A percentile compares a stretch with the other conserved stretches of the same genome.
Evolutionary conservation across 257 asterid genomes (phyloP).

Genomic region (Catharanthus roseus): DNA sequence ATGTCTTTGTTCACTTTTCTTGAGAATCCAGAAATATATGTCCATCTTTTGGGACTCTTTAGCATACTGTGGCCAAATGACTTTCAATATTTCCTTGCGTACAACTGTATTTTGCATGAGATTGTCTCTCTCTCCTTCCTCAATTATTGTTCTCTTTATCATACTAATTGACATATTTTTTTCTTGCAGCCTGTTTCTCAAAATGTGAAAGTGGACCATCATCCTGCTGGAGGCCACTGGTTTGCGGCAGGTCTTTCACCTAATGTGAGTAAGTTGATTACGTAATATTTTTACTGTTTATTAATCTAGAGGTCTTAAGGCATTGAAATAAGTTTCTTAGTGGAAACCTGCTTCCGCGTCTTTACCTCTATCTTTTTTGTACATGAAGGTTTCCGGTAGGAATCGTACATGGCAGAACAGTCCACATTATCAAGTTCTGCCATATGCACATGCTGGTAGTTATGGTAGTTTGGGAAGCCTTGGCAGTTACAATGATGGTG

Average conservation of each 20-base stretch:
- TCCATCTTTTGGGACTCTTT: background rate
- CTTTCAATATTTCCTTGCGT: background rate
- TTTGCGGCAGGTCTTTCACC: constrained; percentile 99
- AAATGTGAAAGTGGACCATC: constrained; percentile 82
- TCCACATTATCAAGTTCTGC: constrained; percentile 71
- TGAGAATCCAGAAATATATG: background rate
- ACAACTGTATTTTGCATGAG: background rate
- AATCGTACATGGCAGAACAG: constrained; percentile 66
- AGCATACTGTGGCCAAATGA: background rate
- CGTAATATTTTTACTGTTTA: constrained; percentile 15
- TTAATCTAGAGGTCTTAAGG: background rate
- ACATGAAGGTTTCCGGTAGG: constrained; percentile 70
- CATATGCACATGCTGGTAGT: constrained; percentile 80
- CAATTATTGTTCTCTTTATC: background rate
- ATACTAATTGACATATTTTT: constrained; percentile 13
- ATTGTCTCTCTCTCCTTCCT: background rate
- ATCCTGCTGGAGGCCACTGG: constrained; percentile 99
- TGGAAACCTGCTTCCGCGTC: background rate
- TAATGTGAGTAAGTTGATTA: constrained; percentile 57
- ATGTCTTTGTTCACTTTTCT: too few species aligned
- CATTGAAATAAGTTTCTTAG: background rate
- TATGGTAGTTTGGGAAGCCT: constrained; percentile 98
- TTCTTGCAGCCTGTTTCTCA: constrained; percentile 74
- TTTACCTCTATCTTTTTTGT: background rate
- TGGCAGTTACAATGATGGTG: constrained; percentile 86